A percentile compares a stretch with the other conserved stretches of the same genome.
Evolutionary conservation across 257 asterid species (phyloP).

Genomic region (Nemophila menziesii): DNA sequence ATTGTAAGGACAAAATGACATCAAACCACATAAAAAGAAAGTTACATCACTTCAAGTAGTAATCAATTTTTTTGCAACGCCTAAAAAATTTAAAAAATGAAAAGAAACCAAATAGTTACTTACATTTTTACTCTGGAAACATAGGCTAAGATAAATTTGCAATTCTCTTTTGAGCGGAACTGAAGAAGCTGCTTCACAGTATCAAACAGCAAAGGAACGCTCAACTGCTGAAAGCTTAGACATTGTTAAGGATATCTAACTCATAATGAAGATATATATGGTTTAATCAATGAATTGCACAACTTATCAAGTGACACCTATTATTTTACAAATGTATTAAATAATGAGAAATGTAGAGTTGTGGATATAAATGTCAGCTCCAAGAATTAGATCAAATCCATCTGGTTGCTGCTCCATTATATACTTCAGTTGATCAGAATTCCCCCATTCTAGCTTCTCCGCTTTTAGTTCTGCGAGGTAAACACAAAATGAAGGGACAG

Average conservation of each 20-base stretch:
- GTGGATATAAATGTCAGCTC: constrained; percentile 98
- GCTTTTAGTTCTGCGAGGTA: constrained; percentile 39
- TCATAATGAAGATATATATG: neutral
- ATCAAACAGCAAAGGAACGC: constrained; percentile 63
- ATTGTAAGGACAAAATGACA: neutral
- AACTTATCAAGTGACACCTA: neutral
- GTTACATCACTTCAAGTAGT: too few species aligned
- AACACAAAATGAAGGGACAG: constrained; percentile 9
- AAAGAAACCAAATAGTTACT: constrained; percentile 14
- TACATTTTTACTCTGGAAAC: constrained; percentile 82
- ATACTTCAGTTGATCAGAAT: constrained; percentile 48
- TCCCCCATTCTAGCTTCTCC: constrained; percentile 90
- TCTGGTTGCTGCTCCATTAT: constrained; percentile 42
- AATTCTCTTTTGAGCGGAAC: constrained; percentile 25
- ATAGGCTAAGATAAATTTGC: constrained; percentile 73
- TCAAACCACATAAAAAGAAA: neutral
- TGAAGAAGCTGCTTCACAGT: constrained; percentile 57
- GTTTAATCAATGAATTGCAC: neutral
- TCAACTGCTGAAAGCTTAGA: constrained; percentile 84
- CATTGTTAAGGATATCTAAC: constrained; percentile 33
- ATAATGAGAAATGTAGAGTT: constrained; percentile 8
- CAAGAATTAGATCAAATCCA: constrained; percentile 87
- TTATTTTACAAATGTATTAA: neutral
- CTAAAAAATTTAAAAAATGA: neutral
- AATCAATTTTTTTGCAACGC: neutral